These are phyloP conservation scores for Agarophyton chilense DNA, from an alignment of 23 red algal genomes.

Conservation along the genomic window DNA sequence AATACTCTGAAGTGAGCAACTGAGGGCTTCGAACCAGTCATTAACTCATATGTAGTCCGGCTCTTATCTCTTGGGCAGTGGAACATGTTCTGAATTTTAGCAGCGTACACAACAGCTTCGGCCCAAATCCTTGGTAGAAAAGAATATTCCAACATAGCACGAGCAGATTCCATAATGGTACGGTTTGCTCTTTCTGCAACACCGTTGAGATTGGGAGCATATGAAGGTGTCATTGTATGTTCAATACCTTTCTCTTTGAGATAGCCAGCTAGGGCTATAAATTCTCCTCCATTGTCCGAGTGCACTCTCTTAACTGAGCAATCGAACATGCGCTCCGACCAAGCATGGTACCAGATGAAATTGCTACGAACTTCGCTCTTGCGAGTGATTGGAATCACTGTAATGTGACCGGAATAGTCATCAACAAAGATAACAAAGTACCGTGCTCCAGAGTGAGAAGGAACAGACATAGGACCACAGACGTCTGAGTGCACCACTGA, in stretches of 20 bases:
- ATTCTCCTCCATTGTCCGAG: background rate
- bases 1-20: slow-evolving; percentile 10
- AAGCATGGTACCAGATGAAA: background rate
- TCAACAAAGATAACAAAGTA: slow-evolving; percentile 20
- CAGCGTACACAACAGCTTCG: slow-evolving; percentile 33
- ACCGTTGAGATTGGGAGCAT: slow-evolving; percentile 28
- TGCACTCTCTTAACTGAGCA: background rate
- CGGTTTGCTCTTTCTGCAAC: slow-evolving; percentile 11
- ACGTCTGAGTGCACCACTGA: slow-evolving; percentile 15
- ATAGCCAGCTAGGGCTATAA: too few species aligned
- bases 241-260: too few species aligned
- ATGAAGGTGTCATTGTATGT: too few species aligned
- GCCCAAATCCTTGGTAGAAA: slow-evolving; percentile 26
- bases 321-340: background rate
- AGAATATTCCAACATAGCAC: slow-evolving; percentile 4
- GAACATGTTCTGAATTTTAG: background rate
- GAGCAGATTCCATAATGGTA: slow-evolving; percentile 3
- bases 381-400: background rate
- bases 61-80: background rate
- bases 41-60: background rate
- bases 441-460: background rate
- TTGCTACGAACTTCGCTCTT: background rate
- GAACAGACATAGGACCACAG: slow-evolving; percentile 10
- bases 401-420: background rate
- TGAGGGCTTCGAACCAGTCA: background rate